These are phyloP conservation scores for Ophiostoma triangulosporum DNA, from an alignment of 2,329 filamentous ascomycete species.

Conservation along the genomic window DNA sequence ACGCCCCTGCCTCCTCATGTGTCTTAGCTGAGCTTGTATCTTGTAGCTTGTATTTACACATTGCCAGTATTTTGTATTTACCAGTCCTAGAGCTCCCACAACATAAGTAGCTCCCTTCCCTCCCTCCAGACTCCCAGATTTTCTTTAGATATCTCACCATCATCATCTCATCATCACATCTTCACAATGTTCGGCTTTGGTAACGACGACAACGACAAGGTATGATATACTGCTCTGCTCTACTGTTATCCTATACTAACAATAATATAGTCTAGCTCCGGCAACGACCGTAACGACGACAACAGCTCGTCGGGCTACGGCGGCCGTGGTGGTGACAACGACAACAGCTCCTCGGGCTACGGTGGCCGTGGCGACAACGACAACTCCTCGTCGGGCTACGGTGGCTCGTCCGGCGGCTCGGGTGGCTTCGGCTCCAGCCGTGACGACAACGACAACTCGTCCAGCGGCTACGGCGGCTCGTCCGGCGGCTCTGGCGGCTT, in stretches of 20 bases:
- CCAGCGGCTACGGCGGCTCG: neutral
- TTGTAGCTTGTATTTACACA: neutral
- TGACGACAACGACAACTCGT: neutral
- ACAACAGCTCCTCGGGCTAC: slow-evolving; percentile 6
- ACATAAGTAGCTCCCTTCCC: slow-evolving; percentile 6
- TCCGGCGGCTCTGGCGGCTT: slow-evolving; percentile 10
- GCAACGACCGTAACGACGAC: slow-evolving; percentile 8
- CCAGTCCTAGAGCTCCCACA: slow-evolving; percentile 3
- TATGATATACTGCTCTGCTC: slow-evolving; percentile 22
- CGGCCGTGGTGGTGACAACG: neutral
- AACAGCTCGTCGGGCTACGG: neutral
- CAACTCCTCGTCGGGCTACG: slow-evolving; percentile 20
- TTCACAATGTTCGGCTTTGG: slow-evolving; percentile 12
- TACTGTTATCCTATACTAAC: slow-evolving; percentile 11
- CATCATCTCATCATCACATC: neutral
- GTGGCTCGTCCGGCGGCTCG: slow-evolving; percentile 7
- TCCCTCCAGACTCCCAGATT: neutral
- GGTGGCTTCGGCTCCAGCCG: slow-evolving; percentile 1
- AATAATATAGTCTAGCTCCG: slow-evolving; percentile 13
- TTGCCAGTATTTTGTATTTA: too few species aligned
- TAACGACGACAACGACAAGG: slow-evolving; percentile 1
- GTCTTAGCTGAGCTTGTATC: neutral
- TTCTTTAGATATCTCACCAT: neutral
- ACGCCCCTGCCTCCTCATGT: neutral
- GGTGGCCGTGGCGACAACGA: slow-evolving; percentile 21